phyloP scores from a whole-genome alignment of 331 rosid genomes.

The Erythrophleum ivorense region DNA sequence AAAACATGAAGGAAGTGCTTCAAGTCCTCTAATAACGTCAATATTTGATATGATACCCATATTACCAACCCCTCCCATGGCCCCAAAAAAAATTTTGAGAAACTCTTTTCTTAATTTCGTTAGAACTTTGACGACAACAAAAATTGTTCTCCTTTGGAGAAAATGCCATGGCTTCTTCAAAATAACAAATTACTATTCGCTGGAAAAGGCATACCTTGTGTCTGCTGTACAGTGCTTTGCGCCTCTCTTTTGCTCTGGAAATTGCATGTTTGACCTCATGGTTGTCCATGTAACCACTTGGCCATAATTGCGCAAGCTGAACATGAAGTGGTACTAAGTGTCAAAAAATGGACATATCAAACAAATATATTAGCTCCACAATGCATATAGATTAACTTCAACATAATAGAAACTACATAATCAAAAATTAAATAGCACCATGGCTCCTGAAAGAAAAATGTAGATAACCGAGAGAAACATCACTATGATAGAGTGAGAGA shows the following conservation, averaged over 20 bases:
- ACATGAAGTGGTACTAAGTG: constrained; percentile 30
- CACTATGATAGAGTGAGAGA: background rate
- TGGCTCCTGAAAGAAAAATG: constrained; percentile 15
- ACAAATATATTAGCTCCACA: background rate
- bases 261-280: constrained; percentile 88
- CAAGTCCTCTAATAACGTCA: background rate
- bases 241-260: constrained; percentile 85
- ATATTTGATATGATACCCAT: background rate
- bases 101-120: background rate
- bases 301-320: constrained; percentile 97
- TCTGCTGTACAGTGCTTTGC: constrained; percentile 56
- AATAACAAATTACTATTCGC: background rate
- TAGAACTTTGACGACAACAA: background rate
- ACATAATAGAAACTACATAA: constrained; percentile 16
- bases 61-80: too few species aligned
- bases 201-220: constrained; percentile 62
- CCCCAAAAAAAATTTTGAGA: background rate
- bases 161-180: background rate
- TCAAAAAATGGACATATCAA: background rate
- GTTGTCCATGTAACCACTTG: constrained; percentile 90
- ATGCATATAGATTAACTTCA: constrained; percentile 1
- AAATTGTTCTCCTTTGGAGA: background rate
- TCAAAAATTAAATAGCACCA: constrained; percentile 8
- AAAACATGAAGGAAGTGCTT: background rate
- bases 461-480: background rate